Evolutionary conservation across 164 flowering plant genomes (phyloP).

Genomic region (Saururus chinensis): DNA sequence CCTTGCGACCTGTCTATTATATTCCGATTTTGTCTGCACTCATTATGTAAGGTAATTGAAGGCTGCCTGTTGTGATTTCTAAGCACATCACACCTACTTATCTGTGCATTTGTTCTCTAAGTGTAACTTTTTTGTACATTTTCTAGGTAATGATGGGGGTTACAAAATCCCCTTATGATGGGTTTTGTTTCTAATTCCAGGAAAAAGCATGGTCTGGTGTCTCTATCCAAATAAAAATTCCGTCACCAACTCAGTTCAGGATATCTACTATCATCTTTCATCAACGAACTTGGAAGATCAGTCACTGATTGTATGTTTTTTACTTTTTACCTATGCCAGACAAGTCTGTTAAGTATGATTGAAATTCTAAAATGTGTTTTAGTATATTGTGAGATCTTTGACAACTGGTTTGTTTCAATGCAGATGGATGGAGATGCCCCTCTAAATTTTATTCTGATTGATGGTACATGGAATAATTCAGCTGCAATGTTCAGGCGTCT

Average conservation of each 20-base stretch:
- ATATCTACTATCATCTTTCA: conserved; percentile 22
- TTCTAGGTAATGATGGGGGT: neutral
- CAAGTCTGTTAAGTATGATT: neutral
- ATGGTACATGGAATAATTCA: conserved; percentile 96
- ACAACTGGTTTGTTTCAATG: conserved; percentile 19
- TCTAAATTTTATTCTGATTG: conserved; percentile 70
- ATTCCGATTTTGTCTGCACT: too few relatives aligned
- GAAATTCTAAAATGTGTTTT: neutral
- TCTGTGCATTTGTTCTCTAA: neutral
- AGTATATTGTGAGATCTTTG: neutral
- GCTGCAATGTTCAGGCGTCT: conserved; percentile 90
- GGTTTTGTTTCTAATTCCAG: conserved; percentile 23
- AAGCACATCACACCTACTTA: too few relatives aligned
- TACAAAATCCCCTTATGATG: too few relatives aligned
- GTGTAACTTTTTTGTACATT: neutral
- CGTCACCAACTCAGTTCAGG: conserved; percentile 46
- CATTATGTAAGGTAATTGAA: too few relatives aligned
- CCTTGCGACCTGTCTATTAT: too few relatives aligned
- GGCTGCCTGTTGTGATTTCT: too few relatives aligned
- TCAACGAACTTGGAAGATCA: conserved; percentile 15
- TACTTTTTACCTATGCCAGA: neutral
- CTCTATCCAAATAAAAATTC: conserved; percentile 80
- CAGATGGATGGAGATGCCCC: conserved; percentile 35
- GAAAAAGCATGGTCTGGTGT: conserved; percentile 73
- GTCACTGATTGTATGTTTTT: conserved; percentile 22